A percentile compares a stretch with the other conserved stretches of the same genome.
phyloP scores from a whole-genome alignment of 768 basidiomycete genomes.

The Erythrobasidium yunnanense region DNA sequence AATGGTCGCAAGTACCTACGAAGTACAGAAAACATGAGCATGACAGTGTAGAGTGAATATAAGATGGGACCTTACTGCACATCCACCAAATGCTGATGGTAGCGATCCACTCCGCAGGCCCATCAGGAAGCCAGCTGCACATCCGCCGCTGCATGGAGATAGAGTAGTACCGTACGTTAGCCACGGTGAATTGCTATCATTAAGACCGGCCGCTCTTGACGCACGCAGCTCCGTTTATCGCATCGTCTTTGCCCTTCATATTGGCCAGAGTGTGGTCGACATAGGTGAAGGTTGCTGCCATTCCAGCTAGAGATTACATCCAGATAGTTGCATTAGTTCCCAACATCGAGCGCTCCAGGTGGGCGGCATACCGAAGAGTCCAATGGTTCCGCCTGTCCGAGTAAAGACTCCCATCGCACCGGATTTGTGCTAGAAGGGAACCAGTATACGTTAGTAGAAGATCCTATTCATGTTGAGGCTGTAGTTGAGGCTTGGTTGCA shows the following conservation, averaged over 20 bases:
- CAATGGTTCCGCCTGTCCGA: constrained; percentile 77
- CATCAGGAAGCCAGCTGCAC: constrained; percentile 84
- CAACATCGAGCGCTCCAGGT: not conserved
- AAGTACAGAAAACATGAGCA: not conserved
- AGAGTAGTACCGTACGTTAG: not conserved
- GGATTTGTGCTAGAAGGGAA: constrained; percentile 48
- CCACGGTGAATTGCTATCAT: not conserved
- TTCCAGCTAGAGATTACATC: constrained; percentile 59
- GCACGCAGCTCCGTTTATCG: constrained; percentile 60
- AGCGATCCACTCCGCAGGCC: constrained; percentile 47
- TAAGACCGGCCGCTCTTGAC: not conserved
- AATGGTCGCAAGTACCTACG: constrained; percentile 52
- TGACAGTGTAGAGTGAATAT: constrained; percentile 29
- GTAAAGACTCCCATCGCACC: constrained; percentile 80
- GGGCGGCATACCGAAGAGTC: constrained; percentile 63
- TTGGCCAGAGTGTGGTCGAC: constrained; percentile 75
- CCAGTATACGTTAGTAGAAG: not conserved
- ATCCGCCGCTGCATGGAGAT: constrained; percentile 51
- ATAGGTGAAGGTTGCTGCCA: constrained; percentile 75
- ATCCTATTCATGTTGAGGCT: no score
- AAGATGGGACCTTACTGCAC: constrained; percentile 50
- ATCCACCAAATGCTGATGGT: constrained; percentile 26
- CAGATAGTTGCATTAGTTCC: not conserved
- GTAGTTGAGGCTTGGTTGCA: no score
- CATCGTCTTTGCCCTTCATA: constrained; percentile 63